Base-by-base conservation (phyloP, 306 rosid species). In the Medicago lupulina region DNA sequence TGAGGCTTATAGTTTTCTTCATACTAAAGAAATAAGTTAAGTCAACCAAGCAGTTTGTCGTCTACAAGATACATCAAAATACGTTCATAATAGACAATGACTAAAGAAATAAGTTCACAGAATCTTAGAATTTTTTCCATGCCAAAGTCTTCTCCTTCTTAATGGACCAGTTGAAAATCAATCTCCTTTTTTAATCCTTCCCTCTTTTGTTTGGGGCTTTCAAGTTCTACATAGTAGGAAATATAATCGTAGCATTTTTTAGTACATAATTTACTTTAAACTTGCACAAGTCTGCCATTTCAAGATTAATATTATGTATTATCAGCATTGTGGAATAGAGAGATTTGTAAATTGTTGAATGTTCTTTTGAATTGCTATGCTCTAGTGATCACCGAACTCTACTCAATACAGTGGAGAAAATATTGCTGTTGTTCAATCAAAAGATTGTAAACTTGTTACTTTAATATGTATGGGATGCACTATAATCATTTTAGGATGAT, bases 381-480 rank as follows among this genome's bases (percentile, higher is more conserved):
- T 75, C 15, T 43, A 43, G 68, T 63, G 53, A 63, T 46, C n/a
- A 46, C 11, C 73, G 75, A 76, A 55, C 34, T 75, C 67, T 23
- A 43, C 36, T 44, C 63, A 70, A 54, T 62, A 61, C 25, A 61
- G 58, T 18, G 68, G 44, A 12, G 14, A 49, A 75, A 12, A 58
- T 63, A 31, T 28, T 67, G 39, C 59, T 60, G 34, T 36, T 55
- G 50, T 41, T 69, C 79, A 61, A 61, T 76, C 54, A 61, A 70
- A 70, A 54, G 62, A 81, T 75, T 59, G 67, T 75, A 60, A 81
- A 73, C 13, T 34, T 54, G 43, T 79, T 49, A 7, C 36, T 66
- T 64, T 51, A 44, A 44, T 70, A 36, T 19, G 64, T 66, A 46
- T 7, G 46, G 60, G 55, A 39, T 66, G 40, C 59, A 43, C 39